Evolutionary conservation across 2,329 filamentous ascomycete genomes (phyloP), one percentile per base, ranked within the genome.

Genomic region (Pseudocercospora pini-densiflorae): DNA sequence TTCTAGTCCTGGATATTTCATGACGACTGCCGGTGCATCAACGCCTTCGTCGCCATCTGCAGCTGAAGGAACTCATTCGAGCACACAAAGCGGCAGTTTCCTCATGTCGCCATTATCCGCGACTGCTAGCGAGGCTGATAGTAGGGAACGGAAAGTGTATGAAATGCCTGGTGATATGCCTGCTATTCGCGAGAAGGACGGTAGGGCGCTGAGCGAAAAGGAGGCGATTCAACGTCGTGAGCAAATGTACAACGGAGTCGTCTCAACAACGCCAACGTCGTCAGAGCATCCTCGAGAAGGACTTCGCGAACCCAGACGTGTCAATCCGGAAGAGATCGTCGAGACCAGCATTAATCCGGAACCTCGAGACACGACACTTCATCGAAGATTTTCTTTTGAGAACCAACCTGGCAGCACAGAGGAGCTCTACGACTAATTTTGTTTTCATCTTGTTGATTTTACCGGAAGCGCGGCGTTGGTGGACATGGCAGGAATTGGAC

Each of bases 81-180:
- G 72, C 51, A 62, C 72, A 24, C 64, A 72, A 3, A 70, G 65
- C 58, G 63, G 67, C 23, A 29, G 12, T 8, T 61, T 67, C 4
- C 65, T 71, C 19, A 47, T 75, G 49, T 72, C 71, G 9, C 73
- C 73, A 9, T 59, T 72, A 19, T 72, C 70, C 14, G 55, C 33
- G 21, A 61, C 63, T 24, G 54, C 66, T 12, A 73, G 70, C 67
- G 75, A 75, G 60, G 75, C 73, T 9, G 74, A 77, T 55, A 71
- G 72, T 55, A 68, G 70, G 43, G 70, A 73, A 43, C 64, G 69
- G 14, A 67, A 70, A 12, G 61, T 85, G 8, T 82, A 78, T 62
- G 86, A 83, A 53, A 87, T 84, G 74, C 83, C 84, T 0, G 86
- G 87, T 1, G 85, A 86, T 9, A 84, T 88, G 75, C 84, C 84